A percentile compares a stretch with the other conserved stretches of the same genome.
phyloP scores from a whole-genome alignment of 2,329 filamentous ascomycete species.

The Geosmithia morbida region DNA sequence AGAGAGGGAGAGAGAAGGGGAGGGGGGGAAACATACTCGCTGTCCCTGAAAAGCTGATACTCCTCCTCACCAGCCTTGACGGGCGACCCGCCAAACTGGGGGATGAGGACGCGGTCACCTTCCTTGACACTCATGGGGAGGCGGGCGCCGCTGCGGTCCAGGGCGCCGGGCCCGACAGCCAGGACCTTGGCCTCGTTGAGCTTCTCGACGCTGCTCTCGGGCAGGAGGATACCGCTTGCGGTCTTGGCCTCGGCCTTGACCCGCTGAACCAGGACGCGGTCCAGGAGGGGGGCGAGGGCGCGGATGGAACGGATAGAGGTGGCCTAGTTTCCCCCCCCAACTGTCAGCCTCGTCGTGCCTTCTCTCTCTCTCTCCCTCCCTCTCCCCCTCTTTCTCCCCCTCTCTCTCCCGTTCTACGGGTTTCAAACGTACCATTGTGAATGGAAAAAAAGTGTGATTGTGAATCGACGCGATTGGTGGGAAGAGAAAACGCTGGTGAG shows the following conservation, averaged over 20 bases:
- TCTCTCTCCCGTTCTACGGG: too few species aligned
- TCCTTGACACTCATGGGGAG: constrained; percentile 67
- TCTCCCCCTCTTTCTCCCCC: too few species aligned
- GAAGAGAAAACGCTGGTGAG: neutral
- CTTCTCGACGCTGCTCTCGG: constrained; percentile 93
- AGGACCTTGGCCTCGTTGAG: constrained; percentile 95
- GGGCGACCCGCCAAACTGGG: constrained; percentile 88
- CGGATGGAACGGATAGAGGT: constrained; percentile 88
- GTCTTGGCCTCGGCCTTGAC: constrained; percentile 96
- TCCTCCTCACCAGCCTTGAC: constrained; percentile 98
- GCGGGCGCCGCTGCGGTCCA: constrained; percentile 83
- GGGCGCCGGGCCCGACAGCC: constrained; percentile 77
- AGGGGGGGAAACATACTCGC: constrained; percentile 58
- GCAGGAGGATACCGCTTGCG: constrained; percentile 91
- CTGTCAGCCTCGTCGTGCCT: neutral
- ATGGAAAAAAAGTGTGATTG: neutral
- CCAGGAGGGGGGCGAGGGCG: constrained; percentile 85
- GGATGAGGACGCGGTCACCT: constrained; percentile 91
- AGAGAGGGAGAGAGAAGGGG: neutral
- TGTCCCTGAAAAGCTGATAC: constrained; percentile 89
- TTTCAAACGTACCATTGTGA: constrained; percentile 7
- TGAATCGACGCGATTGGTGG: neutral
- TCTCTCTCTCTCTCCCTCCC: too few species aligned
- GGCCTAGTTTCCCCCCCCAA: constrained; percentile 29
- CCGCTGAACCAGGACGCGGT: constrained; percentile 96